Percentiles rank a stretch among this genome's conserved stretches.
Evolutionary conservation across 805 yeast species (phyloP).

Genomic region (Cyberlindnera maclurae): DNA sequence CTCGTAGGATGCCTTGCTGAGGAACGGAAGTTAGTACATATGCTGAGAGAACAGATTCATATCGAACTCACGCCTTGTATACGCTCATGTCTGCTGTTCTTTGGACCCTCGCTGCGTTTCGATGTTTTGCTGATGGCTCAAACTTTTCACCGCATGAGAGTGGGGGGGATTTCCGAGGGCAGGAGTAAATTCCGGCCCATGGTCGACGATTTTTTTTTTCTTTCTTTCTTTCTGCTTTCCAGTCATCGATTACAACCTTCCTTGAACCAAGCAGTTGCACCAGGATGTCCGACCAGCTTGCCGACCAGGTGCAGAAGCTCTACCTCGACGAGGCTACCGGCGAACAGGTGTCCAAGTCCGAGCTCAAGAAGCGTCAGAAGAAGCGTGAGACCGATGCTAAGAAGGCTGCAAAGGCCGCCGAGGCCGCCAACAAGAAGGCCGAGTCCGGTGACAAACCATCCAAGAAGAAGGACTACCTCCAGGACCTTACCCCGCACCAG

Average conservation of each 20-base stretch:
- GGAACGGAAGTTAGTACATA: neutral
- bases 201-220: too few species aligned
- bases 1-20: constrained; percentile 8
- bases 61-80: too few species aligned
- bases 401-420: constrained; percentile 85
- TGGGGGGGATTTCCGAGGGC: too few species aligned
- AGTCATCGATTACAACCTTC: too few species aligned
- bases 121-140: too few species aligned
- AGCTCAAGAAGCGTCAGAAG: constrained; percentile 93
- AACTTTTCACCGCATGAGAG: too few species aligned
- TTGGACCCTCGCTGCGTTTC: too few species aligned
- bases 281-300: constrained; percentile 32
- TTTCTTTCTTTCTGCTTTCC: too few species aligned
- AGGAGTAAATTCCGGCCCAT: too few species aligned
- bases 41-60: too few species aligned
- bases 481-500: constrained; percentile 92
- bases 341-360: constrained; percentile 92
- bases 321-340: constrained; percentile 93
- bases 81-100: too few species aligned
- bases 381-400: constrained; percentile 78
- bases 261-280: too few species aligned
- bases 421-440: constrained; percentile 33
- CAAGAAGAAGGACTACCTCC: constrained; percentile 55
- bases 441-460: constrained; percentile 39
- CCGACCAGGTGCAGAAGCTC: constrained; percentile 71